Evolutionary conservation across 2,329 filamentous ascomycete genomes (phyloP).

Genomic region (Trichophyton mentagrophytes): DNA sequence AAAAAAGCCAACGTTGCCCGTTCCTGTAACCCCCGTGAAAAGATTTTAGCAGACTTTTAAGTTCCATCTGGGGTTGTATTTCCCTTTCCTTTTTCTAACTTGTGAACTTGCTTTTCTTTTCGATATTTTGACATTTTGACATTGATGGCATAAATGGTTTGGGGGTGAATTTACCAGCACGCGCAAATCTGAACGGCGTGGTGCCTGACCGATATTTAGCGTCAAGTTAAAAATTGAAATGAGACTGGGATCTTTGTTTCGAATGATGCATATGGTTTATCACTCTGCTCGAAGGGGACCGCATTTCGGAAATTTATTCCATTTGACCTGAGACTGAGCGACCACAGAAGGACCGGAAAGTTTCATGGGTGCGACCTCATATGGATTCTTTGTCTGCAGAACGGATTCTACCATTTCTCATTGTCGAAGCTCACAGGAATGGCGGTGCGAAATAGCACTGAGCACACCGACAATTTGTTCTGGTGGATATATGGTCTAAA

Average conservation of each 20-base stretch:
- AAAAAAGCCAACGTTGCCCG: background rate
- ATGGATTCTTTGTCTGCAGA: background rate
- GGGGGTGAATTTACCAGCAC: background rate
- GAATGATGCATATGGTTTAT: background rate
- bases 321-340: background rate
- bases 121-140: background rate
- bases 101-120: background rate
- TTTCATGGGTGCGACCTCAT: background rate
- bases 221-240: background rate
- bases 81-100: background rate
- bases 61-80: background rate
- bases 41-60: background rate
- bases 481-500: background rate
- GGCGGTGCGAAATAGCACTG: background rate
- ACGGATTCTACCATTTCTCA: background rate
- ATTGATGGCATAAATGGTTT: background rate
- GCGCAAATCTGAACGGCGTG: background rate
- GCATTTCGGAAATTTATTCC: conserved; percentile 3
- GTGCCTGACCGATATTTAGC: background rate
- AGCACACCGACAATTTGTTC: background rate
- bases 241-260: background rate
- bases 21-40: background rate
- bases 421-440: background rate
- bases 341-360: background rate
- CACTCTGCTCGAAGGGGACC: background rate